Evolutionary conservation across 225 moss, liverwort and hornwort genomes (phyloP).

Genomic region (Asterella californica): DNA sequence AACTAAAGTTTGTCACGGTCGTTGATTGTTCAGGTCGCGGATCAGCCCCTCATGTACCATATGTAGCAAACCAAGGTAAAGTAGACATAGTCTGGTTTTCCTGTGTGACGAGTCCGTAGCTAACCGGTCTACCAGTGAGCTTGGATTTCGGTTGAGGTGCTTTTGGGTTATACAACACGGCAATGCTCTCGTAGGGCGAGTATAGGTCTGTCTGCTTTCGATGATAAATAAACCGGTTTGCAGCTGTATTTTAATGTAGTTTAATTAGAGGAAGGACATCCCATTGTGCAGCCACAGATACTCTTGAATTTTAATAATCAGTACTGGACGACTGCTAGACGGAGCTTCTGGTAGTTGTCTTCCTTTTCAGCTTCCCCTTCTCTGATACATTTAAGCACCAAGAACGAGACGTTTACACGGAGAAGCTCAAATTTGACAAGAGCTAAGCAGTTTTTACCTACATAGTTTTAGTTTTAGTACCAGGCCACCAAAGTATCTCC

Average conservation of each 20-base stretch:
- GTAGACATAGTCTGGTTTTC: background rate
- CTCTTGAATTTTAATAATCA: background rate
- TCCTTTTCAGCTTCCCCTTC: too few species aligned
- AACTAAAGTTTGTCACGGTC: background rate
- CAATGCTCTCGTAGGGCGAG: background rate
- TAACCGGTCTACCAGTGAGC: background rate
- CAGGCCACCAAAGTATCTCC: too few species aligned
- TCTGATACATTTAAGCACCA: background rate
- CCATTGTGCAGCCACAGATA: background rate
- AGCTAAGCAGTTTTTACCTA: too few species aligned
- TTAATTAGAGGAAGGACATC: background rate
- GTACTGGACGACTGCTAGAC: too few species aligned
- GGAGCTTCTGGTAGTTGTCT: too few species aligned
- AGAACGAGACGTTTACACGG: background rate
- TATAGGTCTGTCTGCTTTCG: background rate
- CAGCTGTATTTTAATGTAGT: background rate
- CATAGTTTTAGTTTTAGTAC: too few species aligned
- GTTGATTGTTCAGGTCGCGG: conserved; percentile 26
- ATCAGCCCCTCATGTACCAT: conserved; percentile 24
- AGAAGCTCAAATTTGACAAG: background rate
- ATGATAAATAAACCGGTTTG: background rate
- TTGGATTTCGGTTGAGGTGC: background rate
- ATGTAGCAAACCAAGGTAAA: conserved; percentile 38
- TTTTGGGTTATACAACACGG: background rate
- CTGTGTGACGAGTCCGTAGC: background rate